phyloP scores from a whole-genome alignment of 2,329 filamentous ascomycete genomes.

The Cercospora sp. region DNA sequence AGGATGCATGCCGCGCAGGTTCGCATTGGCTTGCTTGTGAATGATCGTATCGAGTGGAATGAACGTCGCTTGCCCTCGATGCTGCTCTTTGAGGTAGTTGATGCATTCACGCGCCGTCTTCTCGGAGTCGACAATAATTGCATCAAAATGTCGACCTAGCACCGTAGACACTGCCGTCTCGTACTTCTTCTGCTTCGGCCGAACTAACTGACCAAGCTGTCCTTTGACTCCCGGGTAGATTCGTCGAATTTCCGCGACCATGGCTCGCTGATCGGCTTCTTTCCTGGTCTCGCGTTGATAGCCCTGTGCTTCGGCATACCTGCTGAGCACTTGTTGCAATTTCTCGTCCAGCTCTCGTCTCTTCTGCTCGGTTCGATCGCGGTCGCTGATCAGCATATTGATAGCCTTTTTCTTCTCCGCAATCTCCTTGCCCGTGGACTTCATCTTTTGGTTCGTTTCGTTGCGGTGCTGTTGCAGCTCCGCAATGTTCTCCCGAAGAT shows the following conservation, averaged over 20 bases:
- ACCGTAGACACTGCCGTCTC: conserved; percentile 91
- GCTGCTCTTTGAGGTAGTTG: conserved; percentile 87
- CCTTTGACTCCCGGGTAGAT: conserved; percentile 91
- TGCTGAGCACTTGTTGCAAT: conserved; percentile 74
- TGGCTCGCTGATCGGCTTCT: conserved; percentile 76
- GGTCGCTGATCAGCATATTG: conserved; percentile 80
- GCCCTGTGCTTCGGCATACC: conserved; percentile 82
- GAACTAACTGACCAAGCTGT: conserved; percentile 86
- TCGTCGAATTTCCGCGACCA: conserved; percentile 81
- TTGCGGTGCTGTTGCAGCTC: conserved; percentile 69
- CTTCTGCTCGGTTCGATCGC: conserved; percentile 75
- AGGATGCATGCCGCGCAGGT: conserved; percentile 83
- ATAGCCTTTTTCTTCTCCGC: conserved; percentile 87
- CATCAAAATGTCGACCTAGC: conserved; percentile 88
- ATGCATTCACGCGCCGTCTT: conserved; percentile 94
- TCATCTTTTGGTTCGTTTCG: conserved; percentile 62
- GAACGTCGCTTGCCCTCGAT: conserved; percentile 84
- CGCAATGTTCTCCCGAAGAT: conserved; percentile 69
- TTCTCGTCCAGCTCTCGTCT: conserved; percentile 91
- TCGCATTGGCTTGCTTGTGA: conserved; percentile 85
- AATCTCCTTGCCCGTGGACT: conserved; percentile 70
- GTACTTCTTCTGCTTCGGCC: conserved; percentile 95
- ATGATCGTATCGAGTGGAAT: conserved; percentile 97
- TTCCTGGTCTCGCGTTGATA: conserved; percentile 82
- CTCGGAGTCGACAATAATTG: conserved; percentile 91